These are phyloP conservation scores for Dalbergia cochinchinensis DNA, from an alignment of 306 rosid species.

Conservation along the genomic window DNA sequence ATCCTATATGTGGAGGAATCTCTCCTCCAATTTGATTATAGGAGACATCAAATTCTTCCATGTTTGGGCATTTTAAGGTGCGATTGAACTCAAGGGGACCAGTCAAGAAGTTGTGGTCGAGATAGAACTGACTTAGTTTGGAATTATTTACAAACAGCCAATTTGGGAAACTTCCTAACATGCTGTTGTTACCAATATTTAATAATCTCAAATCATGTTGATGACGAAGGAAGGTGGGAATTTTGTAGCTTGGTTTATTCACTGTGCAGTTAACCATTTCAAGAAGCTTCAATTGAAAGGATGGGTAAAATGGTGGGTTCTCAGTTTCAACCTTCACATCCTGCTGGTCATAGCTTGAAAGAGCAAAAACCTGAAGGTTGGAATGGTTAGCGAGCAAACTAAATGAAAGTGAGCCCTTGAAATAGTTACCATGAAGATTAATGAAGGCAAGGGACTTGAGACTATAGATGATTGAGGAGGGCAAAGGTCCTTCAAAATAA, in stretches of 20 bases:
- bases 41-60: conserved; percentile 11
- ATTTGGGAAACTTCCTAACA: conserved; percentile 25
- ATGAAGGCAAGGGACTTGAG: background rate
- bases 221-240: conserved; percentile 39
- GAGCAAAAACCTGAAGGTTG: background rate
- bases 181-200: background rate
- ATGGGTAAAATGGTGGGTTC: conserved; percentile 18
- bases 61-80: background rate
- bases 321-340: conserved; percentile 41
- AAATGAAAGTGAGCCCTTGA: conserved; percentile 38
- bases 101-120: background rate
- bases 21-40: conserved; percentile 3
- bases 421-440: background rate
- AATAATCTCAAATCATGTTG: conserved; percentile 19
- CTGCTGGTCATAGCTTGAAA: background rate
- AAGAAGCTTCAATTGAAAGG: background rate
- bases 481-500: conserved; percentile 6
- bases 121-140: background rate
- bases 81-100: conserved; percentile 9
- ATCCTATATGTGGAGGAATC: conserved; percentile 20
- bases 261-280: background rate
- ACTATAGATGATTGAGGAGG: background rate
- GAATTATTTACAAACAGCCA: conserved; percentile 45
- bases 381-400: conserved; percentile 33
- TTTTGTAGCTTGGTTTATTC: background rate